Percentiles rank a stretch among this genome's conserved stretches.
Conservation (phyloP, 2,329 filamentous ascomycete genomes). For the Cladosporium velox region DNA sequence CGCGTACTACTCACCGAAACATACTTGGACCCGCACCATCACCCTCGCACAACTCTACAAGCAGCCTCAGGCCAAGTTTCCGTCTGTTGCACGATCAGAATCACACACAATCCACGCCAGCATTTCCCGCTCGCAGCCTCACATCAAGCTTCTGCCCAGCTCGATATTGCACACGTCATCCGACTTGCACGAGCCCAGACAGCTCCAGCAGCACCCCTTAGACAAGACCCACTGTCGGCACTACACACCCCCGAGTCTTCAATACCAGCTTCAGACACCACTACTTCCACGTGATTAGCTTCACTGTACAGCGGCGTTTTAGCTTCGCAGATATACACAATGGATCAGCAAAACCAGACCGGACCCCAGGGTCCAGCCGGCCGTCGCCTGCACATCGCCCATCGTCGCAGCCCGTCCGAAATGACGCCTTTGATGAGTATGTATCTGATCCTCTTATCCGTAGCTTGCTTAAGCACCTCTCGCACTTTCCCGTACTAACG, state of each 20-base stretch:
- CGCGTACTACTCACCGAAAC: conserved; percentile 2
- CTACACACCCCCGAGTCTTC: background rate
- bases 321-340: conserved; percentile 13
- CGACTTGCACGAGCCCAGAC: background rate
- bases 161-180: conserved; percentile 16
- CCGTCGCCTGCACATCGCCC: conserved; percentile 93
- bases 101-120: conserved; percentile 1
- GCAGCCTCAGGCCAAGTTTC: conserved; percentile 18
- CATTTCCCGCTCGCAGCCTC: conserved; percentile 5
- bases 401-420: conserved; percentile 95
- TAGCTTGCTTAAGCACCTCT: background rate
- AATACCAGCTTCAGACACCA: background rate
- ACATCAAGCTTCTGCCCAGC: background rate
- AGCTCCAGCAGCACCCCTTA: conserved; percentile 5
- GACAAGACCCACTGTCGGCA: background rate
- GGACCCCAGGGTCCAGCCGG: conserved; percentile 47
- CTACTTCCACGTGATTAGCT: conserved; percentile 4
- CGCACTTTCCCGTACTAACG: conserved; percentile 32
- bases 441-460: conserved; percentile 45
- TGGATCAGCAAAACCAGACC: conserved; percentile 18
- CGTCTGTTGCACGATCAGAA: conserved; percentile 2
- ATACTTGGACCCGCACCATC: conserved; percentile 17
- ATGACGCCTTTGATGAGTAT: conserved; percentile 96
- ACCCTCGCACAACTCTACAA: conserved; percentile 17
- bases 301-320: background rate